Evolutionary conservation across 768 basidiomycete species (phyloP).

Genomic region (Lanmaoa pseudosensibilis): DNA sequence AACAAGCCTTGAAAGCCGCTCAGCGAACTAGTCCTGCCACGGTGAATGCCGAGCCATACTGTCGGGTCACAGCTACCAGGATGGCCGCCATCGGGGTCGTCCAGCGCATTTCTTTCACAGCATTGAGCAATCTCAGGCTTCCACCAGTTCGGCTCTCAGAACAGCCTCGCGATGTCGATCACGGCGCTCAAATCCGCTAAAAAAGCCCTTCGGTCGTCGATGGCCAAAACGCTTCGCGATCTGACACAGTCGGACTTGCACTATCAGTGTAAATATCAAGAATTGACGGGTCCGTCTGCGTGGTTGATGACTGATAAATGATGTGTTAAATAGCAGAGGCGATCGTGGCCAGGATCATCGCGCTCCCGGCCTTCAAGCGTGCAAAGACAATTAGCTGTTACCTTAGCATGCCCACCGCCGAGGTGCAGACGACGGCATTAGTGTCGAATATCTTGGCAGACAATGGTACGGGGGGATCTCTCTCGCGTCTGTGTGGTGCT

Average conservation of each 20-base stretch:
- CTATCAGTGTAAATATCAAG: conserved; percentile 53
- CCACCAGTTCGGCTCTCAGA: neutral
- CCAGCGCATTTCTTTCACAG: neutral
- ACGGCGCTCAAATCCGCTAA: conserved; percentile 36
- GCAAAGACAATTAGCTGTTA: conserved; percentile 67
- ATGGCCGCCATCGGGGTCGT: neutral
- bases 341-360: conserved; percentile 48
- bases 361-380: conserved; percentile 50
- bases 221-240: conserved; percentile 44
- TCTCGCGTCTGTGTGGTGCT: neutral
- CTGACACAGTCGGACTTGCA: conserved; percentile 48
- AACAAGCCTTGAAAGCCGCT: neutral
- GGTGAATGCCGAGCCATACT: conserved; percentile 15
- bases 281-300: neutral
- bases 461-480: conserved; percentile 41
- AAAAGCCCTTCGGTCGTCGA: conserved; percentile 57
- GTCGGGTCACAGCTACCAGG: neutral
- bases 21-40: neutral
- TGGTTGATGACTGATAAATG: neutral
- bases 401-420: conserved; percentile 75
- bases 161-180: conserved; percentile 26
- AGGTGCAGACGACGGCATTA: conserved; percentile 59
- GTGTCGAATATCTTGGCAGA: conserved; percentile 51
- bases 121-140: neutral
- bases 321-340: conserved; percentile 23